Percentiles rank a stretch among this genome's conserved stretches.
Conservation (phyloP, 2,329 filamentous ascomycete genomes). For the Botrytis fragariae region DNA sequence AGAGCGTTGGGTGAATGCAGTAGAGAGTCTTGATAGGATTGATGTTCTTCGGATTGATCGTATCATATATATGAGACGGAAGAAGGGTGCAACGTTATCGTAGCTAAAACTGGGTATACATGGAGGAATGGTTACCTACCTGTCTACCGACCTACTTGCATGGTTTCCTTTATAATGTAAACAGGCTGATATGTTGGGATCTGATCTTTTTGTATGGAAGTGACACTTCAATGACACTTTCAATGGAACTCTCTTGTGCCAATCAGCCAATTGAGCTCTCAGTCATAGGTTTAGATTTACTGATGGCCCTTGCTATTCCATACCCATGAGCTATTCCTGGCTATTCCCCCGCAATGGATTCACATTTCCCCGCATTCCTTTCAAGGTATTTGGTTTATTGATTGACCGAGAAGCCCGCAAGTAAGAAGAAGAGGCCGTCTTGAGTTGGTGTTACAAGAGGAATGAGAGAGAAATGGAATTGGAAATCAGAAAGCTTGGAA, state of each 20-base stretch:
- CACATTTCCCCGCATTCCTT: conserved; percentile 11
- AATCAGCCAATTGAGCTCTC: background rate
- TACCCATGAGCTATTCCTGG: background rate
- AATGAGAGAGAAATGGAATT: background rate
- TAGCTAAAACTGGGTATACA: background rate
- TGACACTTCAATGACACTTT: background rate
- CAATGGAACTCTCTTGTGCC: background rate
- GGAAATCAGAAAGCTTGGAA: background rate
- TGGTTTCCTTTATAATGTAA: background rate
- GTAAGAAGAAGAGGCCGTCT: background rate
- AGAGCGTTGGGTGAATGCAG: background rate
- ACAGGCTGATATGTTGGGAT: conserved; percentile 12
- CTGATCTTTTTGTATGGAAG: background rate
- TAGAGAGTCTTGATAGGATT: background rate
- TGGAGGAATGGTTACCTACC: background rate
- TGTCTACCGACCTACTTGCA: background rate
- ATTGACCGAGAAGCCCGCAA: background rate
- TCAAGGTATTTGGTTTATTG: background rate
- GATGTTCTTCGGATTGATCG: background rate
- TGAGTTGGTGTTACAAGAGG: background rate
- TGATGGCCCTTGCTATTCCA: background rate
- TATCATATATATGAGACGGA: background rate
- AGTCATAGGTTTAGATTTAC: background rate
- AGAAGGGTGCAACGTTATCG: conserved; percentile 9
- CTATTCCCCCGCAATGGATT: background rate